Base-by-base conservation (phyloP, 805 yeast genomes). In the Ogataea haglerorum region DNA sequence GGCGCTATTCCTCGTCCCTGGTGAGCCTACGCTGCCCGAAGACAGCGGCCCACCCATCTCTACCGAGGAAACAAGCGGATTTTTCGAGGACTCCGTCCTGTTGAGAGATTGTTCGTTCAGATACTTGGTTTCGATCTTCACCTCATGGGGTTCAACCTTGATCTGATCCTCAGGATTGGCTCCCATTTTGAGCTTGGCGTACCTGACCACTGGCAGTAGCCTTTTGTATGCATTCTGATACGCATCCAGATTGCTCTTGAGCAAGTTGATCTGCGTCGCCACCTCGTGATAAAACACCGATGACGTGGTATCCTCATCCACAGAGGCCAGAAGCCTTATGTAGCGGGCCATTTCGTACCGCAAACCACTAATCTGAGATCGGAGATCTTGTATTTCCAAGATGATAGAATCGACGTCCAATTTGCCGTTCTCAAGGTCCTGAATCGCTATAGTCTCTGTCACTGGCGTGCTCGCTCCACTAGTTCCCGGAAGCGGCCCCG, bases 181-280 rank as follows among this genome's bases (percentile, higher is more conserved):
- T 0, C 80, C 80, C 35, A 69, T 58, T 44, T 70, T 72, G 23
- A 71, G 65, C 52, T 75, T 78, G 1, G 79, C 65, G 45, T 72
- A 64, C 46, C 75, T 65, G 30, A 76, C 70, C 30, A 76, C 65
- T 4, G 82, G 80, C 2, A 73, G 56, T 13, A 76, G 56, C 41
- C 69, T 60, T 36, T 66, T 70, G 52, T 73, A 76, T 37, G 70
- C 63, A 5, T 50, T 58, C 45, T 70, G 65, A 43, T 74, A 75
- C 4, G 64, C 66, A 22, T 65, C 64, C 31, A 75, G 70, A 38
- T 65, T 61, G 10, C 42, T 49, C 45, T 67, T 69, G 4, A 75
- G 40, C 6, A 38, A 62, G 6, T 60, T 51, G 25, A 65, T 61
- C 32, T 72, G 65, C 23, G 59, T 51, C 35, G 60, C 61, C 3